phyloP scores from a whole-genome alignment of 75 land plant genomes.

The Picea sitchensis region DNA sequence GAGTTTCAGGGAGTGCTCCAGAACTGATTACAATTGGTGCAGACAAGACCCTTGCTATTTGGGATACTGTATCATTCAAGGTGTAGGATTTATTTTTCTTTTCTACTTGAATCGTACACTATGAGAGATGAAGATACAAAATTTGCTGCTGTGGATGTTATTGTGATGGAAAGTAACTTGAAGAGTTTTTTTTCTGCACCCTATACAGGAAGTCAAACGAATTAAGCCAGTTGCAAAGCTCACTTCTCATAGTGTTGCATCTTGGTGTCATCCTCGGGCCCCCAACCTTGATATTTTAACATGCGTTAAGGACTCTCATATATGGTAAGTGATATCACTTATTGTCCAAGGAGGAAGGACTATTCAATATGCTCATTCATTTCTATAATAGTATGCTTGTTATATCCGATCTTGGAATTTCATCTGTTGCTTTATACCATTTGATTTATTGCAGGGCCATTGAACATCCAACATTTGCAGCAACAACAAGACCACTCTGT shows the following conservation, averaged over 20 bases:
- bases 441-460: slow-evolving; percentile 73
- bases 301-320: slow-evolving; percentile 97
- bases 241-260: slow-evolving; percentile 95
- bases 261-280: slow-evolving; percentile 99
- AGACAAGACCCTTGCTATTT: slow-evolving; percentile 94
- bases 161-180: background rate
- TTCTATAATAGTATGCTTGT: background rate
- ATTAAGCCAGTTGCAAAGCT: slow-evolving; percentile 94
- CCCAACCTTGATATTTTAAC: slow-evolving; percentile 92
- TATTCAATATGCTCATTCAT: background rate
- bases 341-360: background rate
- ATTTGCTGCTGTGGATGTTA: slow-evolving; percentile 1
- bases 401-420: background rate
- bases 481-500: slow-evolving; percentile 91
- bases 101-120: background rate
- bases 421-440: background rate
- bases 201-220: slow-evolving; percentile 76
- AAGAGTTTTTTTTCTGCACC: background rate
- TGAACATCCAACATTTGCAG: slow-evolving; percentile 88
- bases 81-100: slow-evolving; percentile 21
- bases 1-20: slow-evolving; percentile 85
- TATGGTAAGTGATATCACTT: slow-evolving; percentile 58
- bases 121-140: background rate
- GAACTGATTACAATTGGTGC: slow-evolving; percentile 98
- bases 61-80: slow-evolving; percentile 96